A percentile compares a stretch with the other conserved stretches of the same genome.
These are phyloP conservation scores for Musa itinerans DNA, from an alignment of 176 grass and related monocot genomes.

Conservation along the genomic window DNA sequence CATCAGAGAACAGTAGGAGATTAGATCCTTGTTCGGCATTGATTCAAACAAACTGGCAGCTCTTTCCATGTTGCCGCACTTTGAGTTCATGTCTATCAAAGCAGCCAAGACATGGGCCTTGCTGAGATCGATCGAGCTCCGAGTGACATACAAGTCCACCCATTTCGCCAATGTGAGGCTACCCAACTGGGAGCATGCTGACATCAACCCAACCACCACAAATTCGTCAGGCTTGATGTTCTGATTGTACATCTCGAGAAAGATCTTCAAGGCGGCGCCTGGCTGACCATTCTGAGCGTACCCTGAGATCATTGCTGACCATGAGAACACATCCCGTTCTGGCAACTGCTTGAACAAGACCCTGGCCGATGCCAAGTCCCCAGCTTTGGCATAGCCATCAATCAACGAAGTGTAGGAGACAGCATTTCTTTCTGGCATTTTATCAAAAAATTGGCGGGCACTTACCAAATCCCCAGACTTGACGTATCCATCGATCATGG, in stretches of 20 bases:
- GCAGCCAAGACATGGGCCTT: constrained; percentile 55
- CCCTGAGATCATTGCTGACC: constrained; percentile 78
- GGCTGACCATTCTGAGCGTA: constrained; percentile 72
- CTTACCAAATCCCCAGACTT: constrained; percentile 48
- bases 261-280: constrained; percentile 47
- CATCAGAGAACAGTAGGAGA: constrained; percentile 85
- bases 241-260: constrained; percentile 47
- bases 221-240: constrained; percentile 54
- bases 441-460: constrained; percentile 45
- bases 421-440: constrained; percentile 55
- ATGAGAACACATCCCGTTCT: constrained; percentile 47
- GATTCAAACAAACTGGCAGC: constrained; percentile 61
- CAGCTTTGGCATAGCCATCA: constrained; percentile 56
- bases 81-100: constrained; percentile 83
- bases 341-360: constrained; percentile 49
- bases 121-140: constrained; percentile 34
- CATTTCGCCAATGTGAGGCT: constrained; percentile 47
- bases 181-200: constrained; percentile 69
- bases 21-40: constrained; percentile 57
- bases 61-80: constrained; percentile 84
- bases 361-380: constrained; percentile 46
- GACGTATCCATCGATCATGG: constrained; percentile 58
- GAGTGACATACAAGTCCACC: constrained; percentile 53
- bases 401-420: constrained; percentile 58
- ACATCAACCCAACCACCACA: constrained; percentile 65